Percentiles rank a stretch among this genome's conserved stretches.
Evolutionary conservation across 23 red algal species (phyloP).

Genomic region (Gracilaria gracilis): DNA sequence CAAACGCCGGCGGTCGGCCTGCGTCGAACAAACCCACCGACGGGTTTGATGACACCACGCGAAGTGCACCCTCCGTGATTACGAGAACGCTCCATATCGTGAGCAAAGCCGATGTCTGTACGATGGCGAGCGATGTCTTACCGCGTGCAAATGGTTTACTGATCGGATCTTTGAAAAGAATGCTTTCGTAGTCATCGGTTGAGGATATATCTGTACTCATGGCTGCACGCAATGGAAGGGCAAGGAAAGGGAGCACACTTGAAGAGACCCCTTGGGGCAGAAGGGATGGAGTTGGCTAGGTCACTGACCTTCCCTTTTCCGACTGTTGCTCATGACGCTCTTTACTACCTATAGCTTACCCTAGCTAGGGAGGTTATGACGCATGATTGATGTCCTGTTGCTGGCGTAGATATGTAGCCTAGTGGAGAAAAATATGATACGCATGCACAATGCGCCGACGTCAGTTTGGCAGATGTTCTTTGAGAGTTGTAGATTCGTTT

Average conservation of each 20-base stretch:
- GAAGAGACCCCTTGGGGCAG: not conserved
- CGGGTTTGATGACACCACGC: constrained; percentile 50
- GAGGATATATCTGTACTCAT: not conserved
- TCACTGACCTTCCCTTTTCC: not conserved
- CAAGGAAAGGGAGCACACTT: not conserved
- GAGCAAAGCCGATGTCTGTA: constrained; percentile 37
- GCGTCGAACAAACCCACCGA: constrained; percentile 1
- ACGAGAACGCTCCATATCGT: constrained; percentile 65
- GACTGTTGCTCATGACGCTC: not conserved
- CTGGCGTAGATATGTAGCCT: too few species aligned
- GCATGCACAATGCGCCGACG: not conserved
- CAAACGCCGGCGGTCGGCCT: constrained; percentile 26
- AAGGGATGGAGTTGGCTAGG: not conserved
- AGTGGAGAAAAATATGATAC: not conserved
- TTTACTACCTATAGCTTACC: not conserved
- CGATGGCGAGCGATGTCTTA: not conserved
- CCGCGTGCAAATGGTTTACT: not conserved
- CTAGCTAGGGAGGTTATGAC: too few species aligned
- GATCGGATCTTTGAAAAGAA: not conserved
- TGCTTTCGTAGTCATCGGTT: not conserved
- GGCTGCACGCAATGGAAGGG: not conserved
- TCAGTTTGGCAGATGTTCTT: not conserved
- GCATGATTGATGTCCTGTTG: too few species aligned
- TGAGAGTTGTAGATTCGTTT: too few species aligned
- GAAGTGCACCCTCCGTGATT: constrained; percentile 63